Conservation (phyloP, 768 basidiomycete genomes). For the Lactarius sp. region DNA sequence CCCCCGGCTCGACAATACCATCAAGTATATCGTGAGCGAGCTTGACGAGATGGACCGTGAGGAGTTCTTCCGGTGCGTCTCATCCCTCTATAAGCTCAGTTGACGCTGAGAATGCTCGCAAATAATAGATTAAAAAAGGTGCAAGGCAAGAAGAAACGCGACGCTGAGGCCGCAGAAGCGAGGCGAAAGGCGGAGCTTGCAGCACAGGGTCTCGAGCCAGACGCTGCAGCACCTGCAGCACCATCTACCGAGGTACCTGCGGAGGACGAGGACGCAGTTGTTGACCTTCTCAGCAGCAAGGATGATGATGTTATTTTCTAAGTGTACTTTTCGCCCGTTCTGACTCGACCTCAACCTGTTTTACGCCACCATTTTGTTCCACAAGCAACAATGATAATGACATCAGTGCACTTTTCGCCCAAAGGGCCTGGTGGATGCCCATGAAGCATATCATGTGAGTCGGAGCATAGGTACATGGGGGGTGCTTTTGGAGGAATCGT, state of each 20-base stretch:
- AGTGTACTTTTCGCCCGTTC: constrained; percentile 25
- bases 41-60: constrained; percentile 98
- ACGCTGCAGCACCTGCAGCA: background rate
- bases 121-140: constrained; percentile 83
- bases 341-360: constrained; percentile 6
- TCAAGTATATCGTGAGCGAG: constrained; percentile 96
- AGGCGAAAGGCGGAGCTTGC: constrained; percentile 20
- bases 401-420: background rate
- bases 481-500: constrained; percentile 44
- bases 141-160: constrained; percentile 94
- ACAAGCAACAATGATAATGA: constrained; percentile 5
- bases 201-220: constrained; percentile 19
- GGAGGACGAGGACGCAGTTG: constrained; percentile 32
- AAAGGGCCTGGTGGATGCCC: constrained; percentile 26
- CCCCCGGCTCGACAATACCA: constrained; percentile 92
- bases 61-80: constrained; percentile 78
- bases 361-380: background rate
- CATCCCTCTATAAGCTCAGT: background rate
- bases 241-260: constrained; percentile 14
- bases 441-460: constrained; percentile 55
- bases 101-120: background rate
- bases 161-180: constrained; percentile 40
- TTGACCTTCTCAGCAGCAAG: constrained; percentile 76
- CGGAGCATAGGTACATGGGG: constrained; percentile 61
- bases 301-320: constrained; percentile 94